Evolutionary conservation across 345 rosid species (phyloP), one percentile per base, ranked within the genome.

Genomic region (Arabidopsis arenosa): DNA sequence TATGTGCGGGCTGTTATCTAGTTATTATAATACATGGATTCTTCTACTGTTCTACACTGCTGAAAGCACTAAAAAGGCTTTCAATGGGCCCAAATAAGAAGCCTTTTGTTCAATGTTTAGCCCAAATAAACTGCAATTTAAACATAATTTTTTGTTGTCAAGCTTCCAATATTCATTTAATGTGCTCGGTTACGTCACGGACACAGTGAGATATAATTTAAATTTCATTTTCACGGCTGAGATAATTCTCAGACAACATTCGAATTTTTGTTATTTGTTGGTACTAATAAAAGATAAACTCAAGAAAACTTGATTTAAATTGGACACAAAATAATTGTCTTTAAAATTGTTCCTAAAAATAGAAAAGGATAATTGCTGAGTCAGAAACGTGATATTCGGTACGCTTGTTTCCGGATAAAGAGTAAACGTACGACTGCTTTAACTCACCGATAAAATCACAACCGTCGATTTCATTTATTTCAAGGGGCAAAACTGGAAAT

Each of bases 331-430:
- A 40, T 4, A 26, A 43, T 26, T 17, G 49, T 6, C 32, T 18
- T 23, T 23, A 23, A 23, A 23, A 23, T 23, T 23, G 26, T 23
- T 23, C 33, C 41, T 14, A 69, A 57, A 57, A 2, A 32, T 44
- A 70, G 55, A 32, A 43, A 0, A 7, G 5, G 3, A 28, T 32
- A 9, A 68, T 9, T 43, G 77, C 72, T 36, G 78, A 74, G 72
- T 74, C 72, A 74, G 65, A 54, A 15, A 64, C n/a, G 14, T 55
- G 40, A 65, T 53, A 18, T 13, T 33, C 47, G 56, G 13, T 4
- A 55, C 40, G 21, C 21, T 56, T 11, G 23, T 74, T 44, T 65
- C 59, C 72, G 78, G 59, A 75, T 58, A 75, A 23, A 72, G 58
- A 13, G 6, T 15, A 9, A 66, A 6, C 10, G 52, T 4, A 44